Conservation (phyloP, 225 moss, liverwort and hornwort species). For the Asterella californica region DNA sequence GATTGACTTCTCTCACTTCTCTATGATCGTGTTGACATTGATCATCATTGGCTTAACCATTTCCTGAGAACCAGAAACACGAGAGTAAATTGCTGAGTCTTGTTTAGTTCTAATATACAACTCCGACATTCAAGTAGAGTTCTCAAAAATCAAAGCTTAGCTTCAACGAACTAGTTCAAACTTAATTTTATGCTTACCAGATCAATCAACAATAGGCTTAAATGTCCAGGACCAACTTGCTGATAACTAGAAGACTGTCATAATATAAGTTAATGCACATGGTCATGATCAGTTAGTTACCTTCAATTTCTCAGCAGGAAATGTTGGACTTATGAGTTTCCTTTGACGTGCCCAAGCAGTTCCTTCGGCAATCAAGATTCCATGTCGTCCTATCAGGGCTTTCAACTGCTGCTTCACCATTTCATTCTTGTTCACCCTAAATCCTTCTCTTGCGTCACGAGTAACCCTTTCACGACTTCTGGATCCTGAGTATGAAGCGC, state of each 20-base stretch:
- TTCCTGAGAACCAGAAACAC: no score
- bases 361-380: not conserved
- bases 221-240: not conserved
- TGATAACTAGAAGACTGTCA: not conserved
- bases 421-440: not conserved
- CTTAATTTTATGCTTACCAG: no score
- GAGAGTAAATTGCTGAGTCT: no score
- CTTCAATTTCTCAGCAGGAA: conserved; percentile 5
- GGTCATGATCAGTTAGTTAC: not conserved
- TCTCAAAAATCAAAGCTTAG: no score
- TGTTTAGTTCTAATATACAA: no score
- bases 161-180: no score
- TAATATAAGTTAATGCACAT: not conserved
- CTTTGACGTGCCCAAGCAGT: not conserved
- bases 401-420: not conserved
- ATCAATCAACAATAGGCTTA: not conserved
- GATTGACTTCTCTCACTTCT: not conserved
- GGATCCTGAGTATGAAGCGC: not conserved
- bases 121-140: no score
- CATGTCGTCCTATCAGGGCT: not conserved
- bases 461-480: not conserved
- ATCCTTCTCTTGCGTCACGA: not conserved
- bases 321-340: not conserved
- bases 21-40: not conserved
- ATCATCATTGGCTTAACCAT: not conserved